A percentile compares a stretch with the other conserved stretches of the same genome.
phyloP scores from a whole-genome alignment of 179 eudicot genomes.

The Silene coronaria region DNA sequence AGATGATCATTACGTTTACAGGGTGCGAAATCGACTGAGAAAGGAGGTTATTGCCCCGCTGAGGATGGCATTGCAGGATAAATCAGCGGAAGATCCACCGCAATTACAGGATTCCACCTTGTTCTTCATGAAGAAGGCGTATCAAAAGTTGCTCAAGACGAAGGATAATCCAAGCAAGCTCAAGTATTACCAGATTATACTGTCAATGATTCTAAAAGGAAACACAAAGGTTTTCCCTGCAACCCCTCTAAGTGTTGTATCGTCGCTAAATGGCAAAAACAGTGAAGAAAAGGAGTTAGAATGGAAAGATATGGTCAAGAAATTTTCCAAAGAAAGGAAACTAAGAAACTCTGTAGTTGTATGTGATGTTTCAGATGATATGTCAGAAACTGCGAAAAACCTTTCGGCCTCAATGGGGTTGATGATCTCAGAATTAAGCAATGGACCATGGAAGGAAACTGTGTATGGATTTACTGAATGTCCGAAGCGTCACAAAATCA shows the following conservation, averaged over 20 bases:
- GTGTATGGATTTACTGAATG: conserved; percentile 11
- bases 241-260: conserved; percentile 9
- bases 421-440: conserved; percentile 20
- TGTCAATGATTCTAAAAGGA: conserved; percentile 20
- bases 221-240: background rate
- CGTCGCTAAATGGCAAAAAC: conserved; percentile 13
- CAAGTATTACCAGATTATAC: conserved; percentile 11
- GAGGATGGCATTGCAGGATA: conserved; percentile 15
- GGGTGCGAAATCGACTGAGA: conserved; percentile 20
- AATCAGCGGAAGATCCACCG: background rate
- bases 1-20: conserved; percentile 20
- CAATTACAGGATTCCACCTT: conserved; percentile 7
- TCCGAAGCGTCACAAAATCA: conserved; percentile 17
- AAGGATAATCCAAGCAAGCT: background rate
- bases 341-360: conserved; percentile 18
- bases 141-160: conserved; percentile 21
- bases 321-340: conserved; percentile 9
- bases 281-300: conserved; percentile 12
- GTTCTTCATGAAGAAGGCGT: conserved; percentile 22
- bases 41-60: conserved; percentile 20
- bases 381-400: conserved; percentile 8
- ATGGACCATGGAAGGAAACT: conserved; percentile 16
- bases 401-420: conserved; percentile 21
- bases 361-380: conserved; percentile 21
- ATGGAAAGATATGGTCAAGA: conserved; percentile 17